These are phyloP conservation scores for Ceratocystis diversiconidia DNA, from an alignment of 2,329 filamentous ascomycete species.

Conservation along the genomic window DNA sequence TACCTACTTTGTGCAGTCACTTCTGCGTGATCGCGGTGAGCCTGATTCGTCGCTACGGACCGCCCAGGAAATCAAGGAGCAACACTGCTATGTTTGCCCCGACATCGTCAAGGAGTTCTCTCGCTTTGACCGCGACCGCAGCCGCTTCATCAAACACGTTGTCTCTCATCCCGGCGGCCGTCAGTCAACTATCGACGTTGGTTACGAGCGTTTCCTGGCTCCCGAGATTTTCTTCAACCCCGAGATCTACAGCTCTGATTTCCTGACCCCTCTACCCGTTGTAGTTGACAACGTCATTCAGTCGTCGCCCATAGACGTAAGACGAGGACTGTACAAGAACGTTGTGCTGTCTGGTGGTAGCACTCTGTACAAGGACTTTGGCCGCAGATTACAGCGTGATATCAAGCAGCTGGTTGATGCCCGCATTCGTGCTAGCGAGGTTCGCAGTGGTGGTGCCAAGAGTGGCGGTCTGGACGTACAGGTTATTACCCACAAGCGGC, in stretches of 20 bases:
- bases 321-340: conserved; percentile 97
- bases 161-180: conserved; percentile 77
- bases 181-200: conserved; percentile 75
- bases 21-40: conserved; percentile 90
- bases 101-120: conserved; percentile 98
- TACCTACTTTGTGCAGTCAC: conserved; percentile 94
- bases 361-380: conserved; percentile 97
- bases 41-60: conserved; percentile 94
- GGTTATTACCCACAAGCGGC: conserved; percentile 93
- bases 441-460: conserved; percentile 77
- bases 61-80: conserved; percentile 95
- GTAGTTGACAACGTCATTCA: conserved; percentile 97
- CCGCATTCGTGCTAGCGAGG: conserved; percentile 82
- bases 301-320: conserved; percentile 92
- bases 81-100: conserved; percentile 95
- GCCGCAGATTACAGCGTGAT: conserved; percentile 85
- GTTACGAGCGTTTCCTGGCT: conserved; percentile 93
- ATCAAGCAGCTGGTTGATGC: conserved; percentile 93
- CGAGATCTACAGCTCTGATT: conserved; percentile 98
- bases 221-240: conserved; percentile 99
- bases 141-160: conserved; percentile 78
- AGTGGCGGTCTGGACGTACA: conserved; percentile 92
- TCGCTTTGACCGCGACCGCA: conserved; percentile 83
- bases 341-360: conserved; percentile 96
- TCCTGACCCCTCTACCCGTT: conserved; percentile 82